phyloP scores from a whole-genome alignment of 164 flowering plant species.

The Annona squamosa region DNA sequence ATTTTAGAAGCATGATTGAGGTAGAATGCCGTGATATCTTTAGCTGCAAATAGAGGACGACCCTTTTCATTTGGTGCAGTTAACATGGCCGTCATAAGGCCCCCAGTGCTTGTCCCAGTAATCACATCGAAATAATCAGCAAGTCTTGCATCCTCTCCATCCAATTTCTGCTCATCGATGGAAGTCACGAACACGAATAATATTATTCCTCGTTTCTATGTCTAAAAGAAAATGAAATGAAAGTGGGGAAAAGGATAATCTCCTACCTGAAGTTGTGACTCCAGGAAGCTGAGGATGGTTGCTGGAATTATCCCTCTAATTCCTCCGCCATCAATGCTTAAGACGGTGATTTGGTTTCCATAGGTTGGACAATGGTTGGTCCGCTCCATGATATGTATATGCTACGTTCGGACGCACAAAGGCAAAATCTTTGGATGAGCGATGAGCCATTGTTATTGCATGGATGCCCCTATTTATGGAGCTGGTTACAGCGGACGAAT shows the following conservation, averaged over 20 bases:
- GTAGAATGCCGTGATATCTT: constrained; percentile 30
- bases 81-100: constrained; percentile 27
- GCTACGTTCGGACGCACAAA: no score
- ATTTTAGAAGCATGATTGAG: constrained; percentile 29
- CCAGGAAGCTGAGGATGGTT: constrained; percentile 23
- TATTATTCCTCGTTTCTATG: no score
- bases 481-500: no score
- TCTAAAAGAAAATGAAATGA: no score
- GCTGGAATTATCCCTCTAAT: constrained; percentile 33
- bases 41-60: constrained; percentile 38
- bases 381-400: no score
- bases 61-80: constrained; percentile 27
- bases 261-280: no score
- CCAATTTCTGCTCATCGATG: constrained; percentile 13
- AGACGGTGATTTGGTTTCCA: constrained; percentile 27
- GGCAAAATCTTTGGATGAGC: no score
- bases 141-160: constrained; percentile 24
- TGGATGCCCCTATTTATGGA: no score
- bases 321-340: constrained; percentile 41
- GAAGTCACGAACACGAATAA: no score
- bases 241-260: no score
- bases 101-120: constrained; percentile 29
- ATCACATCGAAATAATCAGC: constrained; percentile 27
- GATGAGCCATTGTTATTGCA: no score
- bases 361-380: constrained; percentile 22